These are phyloP conservation scores for Solanum virginianum DNA, from an alignment of 257 asterid genomes.

Conservation along the genomic window DNA sequence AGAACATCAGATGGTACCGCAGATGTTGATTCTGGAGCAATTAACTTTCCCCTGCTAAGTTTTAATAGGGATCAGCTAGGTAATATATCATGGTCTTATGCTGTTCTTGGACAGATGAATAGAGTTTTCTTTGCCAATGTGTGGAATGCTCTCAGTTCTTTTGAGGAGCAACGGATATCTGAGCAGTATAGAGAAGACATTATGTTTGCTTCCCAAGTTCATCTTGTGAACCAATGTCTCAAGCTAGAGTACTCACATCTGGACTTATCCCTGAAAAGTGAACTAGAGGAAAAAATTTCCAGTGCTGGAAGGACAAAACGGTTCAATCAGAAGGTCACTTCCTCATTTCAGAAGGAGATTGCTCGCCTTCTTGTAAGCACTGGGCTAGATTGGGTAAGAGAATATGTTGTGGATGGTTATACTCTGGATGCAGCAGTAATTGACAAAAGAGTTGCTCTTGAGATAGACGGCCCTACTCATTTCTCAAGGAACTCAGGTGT, in stretches of 20 bases:
- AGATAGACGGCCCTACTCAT: slow-evolving; percentile 94
- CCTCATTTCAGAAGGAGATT: slow-evolving; percentile 95
- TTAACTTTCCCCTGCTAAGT: slow-evolving; percentile 13
- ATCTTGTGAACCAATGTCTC: slow-evolving; percentile 60
- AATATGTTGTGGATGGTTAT: slow-evolving; percentile 64
- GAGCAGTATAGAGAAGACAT: slow-evolving; percentile 71
- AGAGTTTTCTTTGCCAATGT: slow-evolving; percentile 43
- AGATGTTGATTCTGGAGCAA: not conserved
- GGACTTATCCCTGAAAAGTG: slow-evolving; percentile 34
- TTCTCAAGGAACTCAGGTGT: slow-evolving; percentile 87
- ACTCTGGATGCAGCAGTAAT: slow-evolving; percentile 76
- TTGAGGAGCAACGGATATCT: slow-evolving; percentile 45
- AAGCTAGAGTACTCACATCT: slow-evolving; percentile 63
- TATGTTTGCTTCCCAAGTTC: slow-evolving; percentile 83
- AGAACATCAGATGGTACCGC: not conserved
- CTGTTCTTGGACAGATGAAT: slow-evolving; percentile 66
- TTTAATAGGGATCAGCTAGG: slow-evolving; percentile 70
- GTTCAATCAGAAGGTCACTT: slow-evolving; percentile 70
- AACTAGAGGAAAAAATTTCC: slow-evolving; percentile 44
- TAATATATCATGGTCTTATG: slow-evolving; percentile 79
- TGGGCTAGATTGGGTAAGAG: slow-evolving; percentile 82
- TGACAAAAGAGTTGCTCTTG: slow-evolving; percentile 71
- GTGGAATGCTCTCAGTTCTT: slow-evolving; percentile 49
- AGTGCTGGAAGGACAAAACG: slow-evolving; percentile 65
- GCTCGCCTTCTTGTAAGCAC: slow-evolving; percentile 82